Evolutionary conservation across 345 rosid genomes (phyloP).

Genomic region (Euphorbia tirucalli): DNA sequence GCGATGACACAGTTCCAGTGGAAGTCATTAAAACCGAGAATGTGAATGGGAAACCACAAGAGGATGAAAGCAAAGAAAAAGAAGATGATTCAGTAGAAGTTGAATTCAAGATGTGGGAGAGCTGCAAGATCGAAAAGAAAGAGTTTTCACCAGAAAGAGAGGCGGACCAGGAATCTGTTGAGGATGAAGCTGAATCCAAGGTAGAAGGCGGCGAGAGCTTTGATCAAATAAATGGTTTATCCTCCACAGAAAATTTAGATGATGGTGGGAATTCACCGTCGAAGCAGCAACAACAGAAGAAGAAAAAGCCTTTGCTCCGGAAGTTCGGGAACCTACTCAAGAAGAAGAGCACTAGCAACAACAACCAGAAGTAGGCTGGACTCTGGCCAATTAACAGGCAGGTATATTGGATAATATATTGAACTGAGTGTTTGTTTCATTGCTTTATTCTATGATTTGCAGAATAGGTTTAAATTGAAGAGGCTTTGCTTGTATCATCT

Average conservation of each 20-base stretch:
- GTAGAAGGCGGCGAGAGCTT: slow-evolving; percentile 57
- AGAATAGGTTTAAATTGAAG: slow-evolving; percentile 38
- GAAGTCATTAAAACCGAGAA: slow-evolving; percentile 39
- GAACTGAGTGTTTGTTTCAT: slow-evolving; percentile 37
- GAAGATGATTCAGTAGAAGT: slow-evolving; percentile 68
- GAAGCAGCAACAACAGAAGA: slow-evolving; percentile 66
- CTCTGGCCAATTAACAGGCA: slow-evolving; percentile 26
- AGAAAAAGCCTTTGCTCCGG: slow-evolving; percentile 83
- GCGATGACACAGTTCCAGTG: slow-evolving; percentile 26
- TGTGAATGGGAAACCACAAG: slow-evolving; percentile 48
- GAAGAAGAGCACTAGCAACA: slow-evolving; percentile 73
- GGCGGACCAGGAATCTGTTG: slow-evolving; percentile 64
- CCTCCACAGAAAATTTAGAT: slow-evolving; percentile 52
- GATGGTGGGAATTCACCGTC: slow-evolving; percentile 48
- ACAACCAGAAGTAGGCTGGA: slow-evolving; percentile 55
- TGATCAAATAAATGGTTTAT: slow-evolving; percentile 59
- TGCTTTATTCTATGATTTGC: slow-evolving; percentile 30
- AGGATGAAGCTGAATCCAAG: slow-evolving; percentile 69
- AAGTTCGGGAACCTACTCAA: slow-evolving; percentile 93
- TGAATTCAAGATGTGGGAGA: slow-evolving; percentile 96
- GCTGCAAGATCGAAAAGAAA: slow-evolving; percentile 95
- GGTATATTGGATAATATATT: slow-evolving; percentile 32
- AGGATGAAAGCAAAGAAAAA: slow-evolving; percentile 49
- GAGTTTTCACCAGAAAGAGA: slow-evolving; percentile 78
- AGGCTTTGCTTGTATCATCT: slow-evolving; percentile 44